These are phyloP conservation scores for Globisporangium lucens DNA, from an alignment of 352 stramenopile species.

Conservation along the genomic window DNA sequence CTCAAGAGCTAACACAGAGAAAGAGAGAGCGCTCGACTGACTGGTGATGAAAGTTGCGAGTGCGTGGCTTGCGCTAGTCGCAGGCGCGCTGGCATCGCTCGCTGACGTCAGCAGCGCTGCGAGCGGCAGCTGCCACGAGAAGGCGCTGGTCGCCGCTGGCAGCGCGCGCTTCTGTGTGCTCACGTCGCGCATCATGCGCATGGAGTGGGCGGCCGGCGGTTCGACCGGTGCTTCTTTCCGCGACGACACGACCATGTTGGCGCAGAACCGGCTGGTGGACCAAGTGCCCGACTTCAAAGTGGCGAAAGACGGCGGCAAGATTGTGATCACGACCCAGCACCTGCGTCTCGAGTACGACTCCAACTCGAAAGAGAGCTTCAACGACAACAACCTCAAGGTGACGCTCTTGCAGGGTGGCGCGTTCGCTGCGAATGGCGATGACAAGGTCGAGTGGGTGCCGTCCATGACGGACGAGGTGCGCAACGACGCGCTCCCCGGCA, in stretches of 20 bases:
- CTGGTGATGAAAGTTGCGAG: slow-evolving; percentile 6
- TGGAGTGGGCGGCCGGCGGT: slow-evolving; percentile 23
- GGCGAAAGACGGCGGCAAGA: slow-evolving; percentile 13
- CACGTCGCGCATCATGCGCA: slow-evolving; percentile 29
- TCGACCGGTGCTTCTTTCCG: slow-evolving; percentile 11
- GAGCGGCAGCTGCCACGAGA: slow-evolving; percentile 15
- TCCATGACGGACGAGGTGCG: slow-evolving; percentile 23
- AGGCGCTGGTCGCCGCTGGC: slow-evolving; percentile 20
- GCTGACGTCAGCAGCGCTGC: not conserved
- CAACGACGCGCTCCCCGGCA: slow-evolving; percentile 26
- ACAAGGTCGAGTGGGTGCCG: slow-evolving; percentile 17
- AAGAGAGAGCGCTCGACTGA: not conserved
- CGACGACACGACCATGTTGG: slow-evolving; percentile 22
- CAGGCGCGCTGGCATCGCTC: not conserved
- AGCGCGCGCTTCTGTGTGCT: slow-evolving; percentile 37
- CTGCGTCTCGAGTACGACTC: slow-evolving; percentile 23
- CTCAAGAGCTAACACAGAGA: not conserved
- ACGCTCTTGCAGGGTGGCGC: slow-evolving; percentile 1
- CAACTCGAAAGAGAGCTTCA: slow-evolving; percentile 22
- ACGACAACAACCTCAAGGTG: slow-evolving; percentile 26
- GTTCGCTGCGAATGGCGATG: not conserved
- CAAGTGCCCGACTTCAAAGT: slow-evolving; percentile 19
- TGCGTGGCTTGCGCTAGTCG: slow-evolving; percentile 11
- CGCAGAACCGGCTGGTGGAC: slow-evolving; percentile 21
- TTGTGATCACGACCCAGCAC: slow-evolving; percentile 20